Percentiles rank a stretch among this genome's conserved stretches.
Evolutionary conservation across 495 filamentous ascomycete genomes (phyloP).

Genomic region (Trichoderma orchidacearum): DNA sequence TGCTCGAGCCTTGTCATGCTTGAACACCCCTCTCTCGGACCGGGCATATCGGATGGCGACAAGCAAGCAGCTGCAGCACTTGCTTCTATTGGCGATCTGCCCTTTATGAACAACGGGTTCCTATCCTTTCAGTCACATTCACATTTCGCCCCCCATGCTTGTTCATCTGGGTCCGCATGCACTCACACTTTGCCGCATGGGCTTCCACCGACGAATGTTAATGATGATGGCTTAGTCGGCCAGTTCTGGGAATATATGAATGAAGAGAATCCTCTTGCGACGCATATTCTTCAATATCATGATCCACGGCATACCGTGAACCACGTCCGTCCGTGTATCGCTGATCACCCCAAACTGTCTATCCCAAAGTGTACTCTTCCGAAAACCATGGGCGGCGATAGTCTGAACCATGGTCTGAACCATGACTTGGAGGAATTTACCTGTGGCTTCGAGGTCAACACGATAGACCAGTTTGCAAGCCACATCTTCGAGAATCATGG

Average conservation of each 20-base stretch:
- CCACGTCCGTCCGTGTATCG: not conserved
- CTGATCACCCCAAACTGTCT: not conserved
- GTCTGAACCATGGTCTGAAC: not conserved
- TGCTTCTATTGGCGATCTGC: not conserved
- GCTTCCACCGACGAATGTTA: not conserved
- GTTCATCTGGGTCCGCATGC: not conserved
- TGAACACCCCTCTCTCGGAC: not conserved
- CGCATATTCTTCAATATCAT: constrained; percentile 1
- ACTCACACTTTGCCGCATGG: not conserved
- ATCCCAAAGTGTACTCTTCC: not conserved
- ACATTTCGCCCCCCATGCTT: not conserved
- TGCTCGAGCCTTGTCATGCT: not conserved
- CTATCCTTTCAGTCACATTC: not conserved
- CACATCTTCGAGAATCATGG: not conserved
- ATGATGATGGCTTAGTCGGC: not conserved
- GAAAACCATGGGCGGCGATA: not conserved
- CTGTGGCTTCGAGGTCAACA: not conserved
- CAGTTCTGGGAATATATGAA: not conserved
- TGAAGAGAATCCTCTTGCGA: not conserved
- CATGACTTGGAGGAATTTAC: not conserved
- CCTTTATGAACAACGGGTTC: not conserved
- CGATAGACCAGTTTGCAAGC: not conserved
- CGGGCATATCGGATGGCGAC: not conserved
- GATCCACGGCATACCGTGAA: not conserved
- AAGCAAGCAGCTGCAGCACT: not conserved